Evolutionary conservation across 768 basidiomycete genomes (phyloP).

Genomic region (Lactarius hatsudake): DNA sequence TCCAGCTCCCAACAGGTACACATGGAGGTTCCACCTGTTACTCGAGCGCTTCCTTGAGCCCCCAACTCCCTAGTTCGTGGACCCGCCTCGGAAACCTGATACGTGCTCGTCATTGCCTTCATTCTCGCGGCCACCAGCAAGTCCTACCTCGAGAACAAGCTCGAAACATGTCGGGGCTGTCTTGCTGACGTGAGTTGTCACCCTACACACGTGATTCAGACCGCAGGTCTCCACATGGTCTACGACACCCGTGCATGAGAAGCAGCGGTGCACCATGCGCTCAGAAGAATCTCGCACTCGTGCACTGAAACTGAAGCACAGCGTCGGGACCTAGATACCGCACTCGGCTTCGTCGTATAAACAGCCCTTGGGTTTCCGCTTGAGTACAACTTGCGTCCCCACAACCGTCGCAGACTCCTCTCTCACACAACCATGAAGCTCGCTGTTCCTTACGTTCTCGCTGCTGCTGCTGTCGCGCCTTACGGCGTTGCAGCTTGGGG

Average conservation of each 20-base stretch:
- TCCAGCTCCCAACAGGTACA: not conserved
- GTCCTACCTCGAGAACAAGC: not conserved
- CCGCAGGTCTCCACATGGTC: constrained; percentile 1
- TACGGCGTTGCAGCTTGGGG: constrained; percentile 29
- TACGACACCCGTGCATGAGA: not conserved
- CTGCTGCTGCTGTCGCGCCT: constrained; percentile 10
- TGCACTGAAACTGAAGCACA: not conserved
- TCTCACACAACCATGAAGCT: constrained; percentile 10
- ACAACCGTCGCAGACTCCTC: not conserved
- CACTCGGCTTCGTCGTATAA: not conserved
- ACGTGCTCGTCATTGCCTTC: not conserved
- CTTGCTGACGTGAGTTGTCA: no score
- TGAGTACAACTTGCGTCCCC: not conserved
- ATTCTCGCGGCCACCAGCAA: not conserved
- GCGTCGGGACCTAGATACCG: not conserved
- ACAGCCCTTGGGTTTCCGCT: not conserved
- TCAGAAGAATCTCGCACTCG: not conserved
- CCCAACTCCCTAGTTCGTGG: not conserved
- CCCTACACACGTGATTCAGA: not conserved
- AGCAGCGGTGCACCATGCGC: not conserved
- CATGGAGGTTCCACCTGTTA: not conserved
- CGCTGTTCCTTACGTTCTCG: constrained; percentile 5
- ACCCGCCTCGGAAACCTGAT: not conserved
- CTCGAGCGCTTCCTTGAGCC: not conserved
- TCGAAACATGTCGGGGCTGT: not conserved